Conservation (phyloP, 2,329 filamentous ascomycete species). For the Paracoccidioides brasiliensis region DNA sequence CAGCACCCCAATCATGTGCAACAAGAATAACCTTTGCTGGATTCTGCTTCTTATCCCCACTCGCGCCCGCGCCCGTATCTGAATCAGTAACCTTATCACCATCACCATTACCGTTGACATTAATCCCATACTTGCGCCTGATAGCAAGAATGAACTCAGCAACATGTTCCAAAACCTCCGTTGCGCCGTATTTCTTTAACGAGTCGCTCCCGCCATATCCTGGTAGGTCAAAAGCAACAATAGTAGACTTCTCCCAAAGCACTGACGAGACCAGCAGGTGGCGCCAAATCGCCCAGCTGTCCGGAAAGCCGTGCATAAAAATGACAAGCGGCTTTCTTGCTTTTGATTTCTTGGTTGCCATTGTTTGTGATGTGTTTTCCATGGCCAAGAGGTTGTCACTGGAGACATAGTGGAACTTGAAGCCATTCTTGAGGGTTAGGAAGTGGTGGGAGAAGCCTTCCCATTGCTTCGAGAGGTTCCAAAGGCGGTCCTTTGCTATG, state of each 20-base stretch:
- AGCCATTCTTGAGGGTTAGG: slow-evolving; percentile 35
- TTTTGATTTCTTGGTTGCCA: background rate
- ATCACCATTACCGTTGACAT: slow-evolving; percentile 11
- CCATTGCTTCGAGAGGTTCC: slow-evolving; percentile 39
- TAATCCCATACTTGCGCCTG: slow-evolving; percentile 34
- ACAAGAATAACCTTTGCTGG: slow-evolving; percentile 38
- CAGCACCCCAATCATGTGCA: slow-evolving; percentile 43
- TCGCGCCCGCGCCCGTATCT: too few relatives aligned
- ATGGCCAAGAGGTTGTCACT: slow-evolving; percentile 21
- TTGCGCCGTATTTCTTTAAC: slow-evolving; percentile 37
- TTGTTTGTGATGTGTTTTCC: slow-evolving; percentile 6
- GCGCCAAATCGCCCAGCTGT: slow-evolving; percentile 44
- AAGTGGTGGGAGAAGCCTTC: slow-evolving; percentile 40
- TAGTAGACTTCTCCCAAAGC: slow-evolving; percentile 27
- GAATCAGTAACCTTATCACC: too few relatives aligned
- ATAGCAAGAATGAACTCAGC: slow-evolving; percentile 41
- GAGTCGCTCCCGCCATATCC: slow-evolving; percentile 46
- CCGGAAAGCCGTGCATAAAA: slow-evolving; percentile 48
- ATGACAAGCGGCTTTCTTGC: slow-evolving; percentile 33
- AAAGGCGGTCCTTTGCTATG: slow-evolving; percentile 40
- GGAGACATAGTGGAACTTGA: slow-evolving; percentile 44
- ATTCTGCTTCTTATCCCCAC: background rate
- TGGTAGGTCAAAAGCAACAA: slow-evolving; percentile 45
- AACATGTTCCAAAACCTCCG: slow-evolving; percentile 40
- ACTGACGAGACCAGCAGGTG: slow-evolving; percentile 32